Conservation (phyloP, 768 basidiomycete genomes). For the Kwoniella europaea region DNA sequence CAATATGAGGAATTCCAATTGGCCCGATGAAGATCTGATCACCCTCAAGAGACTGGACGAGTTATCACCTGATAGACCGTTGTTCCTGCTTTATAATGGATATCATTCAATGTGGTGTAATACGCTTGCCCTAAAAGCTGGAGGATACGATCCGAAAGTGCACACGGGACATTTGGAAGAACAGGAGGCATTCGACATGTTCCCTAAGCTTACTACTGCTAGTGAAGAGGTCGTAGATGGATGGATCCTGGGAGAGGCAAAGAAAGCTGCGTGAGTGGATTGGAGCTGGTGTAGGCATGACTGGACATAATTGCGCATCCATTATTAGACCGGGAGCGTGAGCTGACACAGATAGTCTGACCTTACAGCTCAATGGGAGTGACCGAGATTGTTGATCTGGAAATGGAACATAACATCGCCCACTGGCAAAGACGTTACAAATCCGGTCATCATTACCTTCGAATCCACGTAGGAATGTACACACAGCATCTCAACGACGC, state of each 20-base stretch:
- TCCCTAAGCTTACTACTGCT: slow-evolving; percentile 29
- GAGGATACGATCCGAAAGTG: slow-evolving; percentile 26
- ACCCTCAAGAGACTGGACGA: slow-evolving; percentile 20
- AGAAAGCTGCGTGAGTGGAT: slow-evolving; percentile 44
- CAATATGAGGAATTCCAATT: slow-evolving; percentile 29
- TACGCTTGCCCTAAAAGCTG: slow-evolving; percentile 20
- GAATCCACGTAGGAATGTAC: slow-evolving; percentile 12
- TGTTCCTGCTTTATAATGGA: slow-evolving; percentile 37
- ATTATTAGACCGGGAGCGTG: too few relatives aligned
- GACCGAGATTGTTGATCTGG: slow-evolving; percentile 49
- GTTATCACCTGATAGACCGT: slow-evolving; percentile 24
- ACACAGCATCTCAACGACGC: background rate
- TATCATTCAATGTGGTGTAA: slow-evolving; percentile 43
- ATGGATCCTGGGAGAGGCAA: slow-evolving; percentile 27
- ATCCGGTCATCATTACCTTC: slow-evolving; percentile 1
- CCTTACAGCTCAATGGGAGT: slow-evolving; percentile 41
- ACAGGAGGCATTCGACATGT: slow-evolving; percentile 35
- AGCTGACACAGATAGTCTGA: too few relatives aligned
- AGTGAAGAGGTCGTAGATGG: slow-evolving; percentile 28
- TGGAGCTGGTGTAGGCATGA: too few relatives aligned
- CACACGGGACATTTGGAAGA: slow-evolving; percentile 44
- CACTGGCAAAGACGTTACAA: slow-evolving; percentile 35
- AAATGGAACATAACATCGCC: slow-evolving; percentile 43
- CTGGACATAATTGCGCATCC: too few relatives aligned
- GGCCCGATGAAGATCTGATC: slow-evolving; percentile 34